phyloP scores from a whole-genome alignment of 2,329 filamentous ascomycete genomes.

The Emmonsiellopsis sp. region DNA sequence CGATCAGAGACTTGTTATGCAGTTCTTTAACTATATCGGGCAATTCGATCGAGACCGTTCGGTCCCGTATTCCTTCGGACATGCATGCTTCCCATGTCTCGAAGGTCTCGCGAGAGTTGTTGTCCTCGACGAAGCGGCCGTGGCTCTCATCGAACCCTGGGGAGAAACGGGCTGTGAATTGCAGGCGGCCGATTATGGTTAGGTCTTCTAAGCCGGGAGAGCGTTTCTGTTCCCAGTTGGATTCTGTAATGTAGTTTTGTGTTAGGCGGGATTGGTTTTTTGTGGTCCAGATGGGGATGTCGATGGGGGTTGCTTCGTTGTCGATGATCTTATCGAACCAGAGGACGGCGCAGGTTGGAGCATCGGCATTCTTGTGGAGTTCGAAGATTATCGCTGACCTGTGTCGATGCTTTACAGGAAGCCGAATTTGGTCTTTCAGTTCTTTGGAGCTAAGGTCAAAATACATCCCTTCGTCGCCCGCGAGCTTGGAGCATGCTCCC shows the following conservation, averaged over 20 bases:
- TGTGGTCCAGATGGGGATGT: constrained; percentile 86
- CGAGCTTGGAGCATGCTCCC: constrained; percentile 48
- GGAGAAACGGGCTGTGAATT: constrained; percentile 76
- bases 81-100: constrained; percentile 92
- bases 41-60: constrained; percentile 63
- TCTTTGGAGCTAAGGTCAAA: constrained; percentile 48
- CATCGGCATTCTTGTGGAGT: constrained; percentile 57
- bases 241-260: constrained; percentile 84
- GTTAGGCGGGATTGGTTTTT: constrained; percentile 65
- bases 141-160: constrained; percentile 84
- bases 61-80: constrained; percentile 70
- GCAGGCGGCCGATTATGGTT: constrained; percentile 69
- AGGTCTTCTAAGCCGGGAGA: constrained; percentile 67
- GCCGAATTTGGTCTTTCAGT: constrained; percentile 50
- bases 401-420: constrained; percentile 87
- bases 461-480: constrained; percentile 51
- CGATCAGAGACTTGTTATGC: constrained; percentile 70
- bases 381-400: constrained; percentile 85
- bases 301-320: constrained; percentile 65
- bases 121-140: constrained; percentile 72
- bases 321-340: constrained; percentile 85
- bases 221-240: constrained; percentile 54
- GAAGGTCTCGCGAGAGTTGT: constrained; percentile 83
- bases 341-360: constrained; percentile 67
- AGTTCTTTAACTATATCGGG: constrained; percentile 63